These are phyloP conservation scores for Hypoxylon sp. DNA, from an alignment of 2,329 filamentous ascomycete species.

Conservation along the genomic window DNA sequence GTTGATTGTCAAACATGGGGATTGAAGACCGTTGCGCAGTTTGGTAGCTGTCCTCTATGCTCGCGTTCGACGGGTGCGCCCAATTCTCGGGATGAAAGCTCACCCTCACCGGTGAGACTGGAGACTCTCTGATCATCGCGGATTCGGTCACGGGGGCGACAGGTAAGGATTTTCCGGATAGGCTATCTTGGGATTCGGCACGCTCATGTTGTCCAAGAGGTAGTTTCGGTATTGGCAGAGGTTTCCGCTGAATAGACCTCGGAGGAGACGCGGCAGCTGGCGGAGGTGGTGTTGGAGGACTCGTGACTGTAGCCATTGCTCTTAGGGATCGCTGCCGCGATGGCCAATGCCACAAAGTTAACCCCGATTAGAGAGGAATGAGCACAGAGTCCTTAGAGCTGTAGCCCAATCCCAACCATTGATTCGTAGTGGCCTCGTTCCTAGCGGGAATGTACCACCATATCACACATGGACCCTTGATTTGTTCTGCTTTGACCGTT, in stretches of 20 bases:
- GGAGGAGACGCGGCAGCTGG: constrained; percentile 48
- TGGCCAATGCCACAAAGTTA: constrained; percentile 41
- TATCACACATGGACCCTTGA: constrained; percentile 41
- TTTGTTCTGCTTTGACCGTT: constrained; percentile 32
- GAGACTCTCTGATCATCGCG: constrained; percentile 64
- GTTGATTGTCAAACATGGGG: constrained; percentile 41
- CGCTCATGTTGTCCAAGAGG: constrained; percentile 55
- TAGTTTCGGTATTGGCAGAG: constrained; percentile 47
- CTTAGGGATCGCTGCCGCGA: constrained; percentile 30
- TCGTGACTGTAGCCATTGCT: constrained; percentile 51
- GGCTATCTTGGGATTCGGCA: constrained; percentile 48
- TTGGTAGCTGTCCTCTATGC: constrained; percentile 61
- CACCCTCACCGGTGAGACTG: constrained; percentile 68
- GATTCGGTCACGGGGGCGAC: constrained; percentile 51
- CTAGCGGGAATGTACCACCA: constrained; percentile 42
- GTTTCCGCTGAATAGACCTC: constrained; percentile 49
- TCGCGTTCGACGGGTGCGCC: constrained; percentile 65
- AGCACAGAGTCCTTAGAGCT: constrained; percentile 28
- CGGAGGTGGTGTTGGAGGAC: constrained; percentile 49
- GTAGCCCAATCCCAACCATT: constrained; percentile 34
- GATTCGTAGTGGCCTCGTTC: constrained; percentile 43
- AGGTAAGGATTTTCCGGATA: constrained; percentile 46
- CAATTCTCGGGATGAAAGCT: constrained; percentile 67
- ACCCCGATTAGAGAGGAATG: constrained; percentile 29
- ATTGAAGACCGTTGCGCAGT: constrained; percentile 7